phyloP scores from a whole-genome alignment of 495 filamentous ascomycete genomes.

The Penicilliopsis zonata region DNA sequence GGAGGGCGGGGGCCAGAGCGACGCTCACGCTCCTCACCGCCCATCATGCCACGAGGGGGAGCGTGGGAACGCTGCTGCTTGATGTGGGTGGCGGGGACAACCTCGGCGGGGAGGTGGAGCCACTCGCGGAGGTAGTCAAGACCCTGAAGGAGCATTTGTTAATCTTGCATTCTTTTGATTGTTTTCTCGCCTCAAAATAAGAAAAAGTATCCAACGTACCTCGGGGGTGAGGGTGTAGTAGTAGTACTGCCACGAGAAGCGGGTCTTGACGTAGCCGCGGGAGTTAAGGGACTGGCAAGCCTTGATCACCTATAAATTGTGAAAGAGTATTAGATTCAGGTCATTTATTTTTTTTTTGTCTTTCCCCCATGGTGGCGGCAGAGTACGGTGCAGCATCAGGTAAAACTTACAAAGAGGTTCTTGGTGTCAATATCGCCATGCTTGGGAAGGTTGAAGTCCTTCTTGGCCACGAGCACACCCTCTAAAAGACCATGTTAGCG shows the following conservation, averaged over 20 bases:
- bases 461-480: slow-evolving; percentile 98
- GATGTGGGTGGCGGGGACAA: slow-evolving; percentile 98
- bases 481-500: slow-evolving; percentile 35
- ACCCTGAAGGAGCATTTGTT: slow-evolving; percentile 35
- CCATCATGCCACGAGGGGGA: slow-evolving; percentile 96
- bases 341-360: too few species aligned
- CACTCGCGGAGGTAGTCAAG: slow-evolving; percentile 99
- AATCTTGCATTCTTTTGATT: background rate
- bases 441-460: slow-evolving; percentile 92
- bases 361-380: background rate
- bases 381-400: background rate
- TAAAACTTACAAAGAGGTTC: slow-evolving; percentile 65
- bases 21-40: slow-evolving; percentile 78
- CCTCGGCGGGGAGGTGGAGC: slow-evolving; percentile 99
- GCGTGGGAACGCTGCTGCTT: slow-evolving; percentile 99
- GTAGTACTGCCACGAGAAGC: slow-evolving; percentile 99
- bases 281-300: slow-evolving; percentile 94
- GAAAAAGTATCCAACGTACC: slow-evolving; percentile 18
- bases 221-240: slow-evolving; percentile 99
- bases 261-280: slow-evolving; percentile 96
- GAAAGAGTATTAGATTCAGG: slow-evolving; percentile 5
- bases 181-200: background rate
- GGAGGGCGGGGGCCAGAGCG: slow-evolving; percentile 65
- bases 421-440: slow-evolving; percentile 93
- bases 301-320: slow-evolving; percentile 67